Conservation (phyloP, 208 protist genomes). For the Vickermania spadyakhi region DNA sequence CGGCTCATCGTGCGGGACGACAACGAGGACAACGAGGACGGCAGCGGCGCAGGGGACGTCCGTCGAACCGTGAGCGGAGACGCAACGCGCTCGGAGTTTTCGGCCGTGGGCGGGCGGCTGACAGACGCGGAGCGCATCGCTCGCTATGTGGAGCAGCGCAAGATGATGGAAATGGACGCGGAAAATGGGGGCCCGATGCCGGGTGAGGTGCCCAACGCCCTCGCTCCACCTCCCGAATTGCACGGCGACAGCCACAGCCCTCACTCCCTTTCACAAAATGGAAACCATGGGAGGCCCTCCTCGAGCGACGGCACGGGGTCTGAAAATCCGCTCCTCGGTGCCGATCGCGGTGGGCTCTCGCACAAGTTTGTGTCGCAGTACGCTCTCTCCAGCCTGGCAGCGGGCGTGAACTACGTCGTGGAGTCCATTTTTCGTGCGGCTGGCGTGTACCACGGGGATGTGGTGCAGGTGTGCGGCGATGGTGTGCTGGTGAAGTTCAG, state of each 20-base stretch:
- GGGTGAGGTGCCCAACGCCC: background rate
- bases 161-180: background rate
- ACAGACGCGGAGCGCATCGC: background rate
- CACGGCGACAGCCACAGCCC: background rate
- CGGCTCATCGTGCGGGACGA: background rate
- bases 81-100: background rate
- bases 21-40: background rate
- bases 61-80: background rate
- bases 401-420: constrained; percentile 2
- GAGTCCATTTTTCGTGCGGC: background rate
- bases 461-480: constrained; percentile 7
- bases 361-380: constrained; percentile 2
- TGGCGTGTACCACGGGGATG: constrained; percentile 4
- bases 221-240: background rate
- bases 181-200: background rate
- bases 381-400: constrained; percentile 2
- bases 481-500: constrained; percentile 8
- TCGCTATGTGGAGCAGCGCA: background rate
- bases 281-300: too few species aligned
- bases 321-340: background rate
- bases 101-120: background rate
- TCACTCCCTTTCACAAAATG: too few species aligned
- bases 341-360: background rate
- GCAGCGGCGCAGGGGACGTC: background rate
- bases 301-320: too few species aligned